These are phyloP conservation scores for Apiotrichum montevideense DNA, from an alignment of 1,284 basidiomycete species.

Conservation along the genomic window DNA sequence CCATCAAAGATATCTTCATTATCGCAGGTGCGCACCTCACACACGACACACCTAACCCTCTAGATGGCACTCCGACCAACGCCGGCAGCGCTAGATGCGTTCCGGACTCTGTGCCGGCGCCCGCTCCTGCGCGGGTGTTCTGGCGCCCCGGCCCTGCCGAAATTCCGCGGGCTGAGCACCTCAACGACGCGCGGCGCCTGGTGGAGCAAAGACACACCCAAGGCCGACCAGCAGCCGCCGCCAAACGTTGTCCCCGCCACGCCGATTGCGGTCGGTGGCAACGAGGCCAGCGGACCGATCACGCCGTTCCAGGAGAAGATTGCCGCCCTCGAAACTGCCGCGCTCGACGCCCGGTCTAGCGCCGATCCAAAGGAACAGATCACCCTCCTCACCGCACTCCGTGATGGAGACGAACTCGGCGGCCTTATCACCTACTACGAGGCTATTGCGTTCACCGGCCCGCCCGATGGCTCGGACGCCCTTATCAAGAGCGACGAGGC, in stretches of 20 bases:
- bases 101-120: conserved; percentile 9
- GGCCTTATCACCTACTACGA: conserved; percentile 39
- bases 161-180: neutral
- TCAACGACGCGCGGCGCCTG: neutral
- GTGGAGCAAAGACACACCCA: neutral
- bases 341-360: conserved; percentile 19
- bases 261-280: neutral
- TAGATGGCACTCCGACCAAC: conserved; percentile 16
- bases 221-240: too few species aligned
- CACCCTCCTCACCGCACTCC: conserved; percentile 30
- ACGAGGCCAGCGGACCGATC: conserved; percentile 1
- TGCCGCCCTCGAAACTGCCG: conserved; percentile 31
- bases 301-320: conserved; percentile 38
- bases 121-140: neutral
- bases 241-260: too few species aligned
- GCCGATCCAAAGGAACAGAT: conserved; percentile 27
- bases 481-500: conserved; percentile 30
- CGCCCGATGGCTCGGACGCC: conserved; percentile 18
- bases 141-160: neutral
- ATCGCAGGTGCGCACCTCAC: too few species aligned
- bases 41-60: too few species aligned
- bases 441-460: conserved; percentile 24
- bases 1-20: too few species aligned
- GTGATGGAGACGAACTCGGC: conserved; percentile 28
- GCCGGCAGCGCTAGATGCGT: conserved; percentile 11